A percentile compares a stretch with the other conserved stretches of the same genome.
These are phyloP conservation scores for Coemansia sp. DNA, from an alignment of 192 early-diverging fungal genomes.

Conservation along the genomic window DNA sequence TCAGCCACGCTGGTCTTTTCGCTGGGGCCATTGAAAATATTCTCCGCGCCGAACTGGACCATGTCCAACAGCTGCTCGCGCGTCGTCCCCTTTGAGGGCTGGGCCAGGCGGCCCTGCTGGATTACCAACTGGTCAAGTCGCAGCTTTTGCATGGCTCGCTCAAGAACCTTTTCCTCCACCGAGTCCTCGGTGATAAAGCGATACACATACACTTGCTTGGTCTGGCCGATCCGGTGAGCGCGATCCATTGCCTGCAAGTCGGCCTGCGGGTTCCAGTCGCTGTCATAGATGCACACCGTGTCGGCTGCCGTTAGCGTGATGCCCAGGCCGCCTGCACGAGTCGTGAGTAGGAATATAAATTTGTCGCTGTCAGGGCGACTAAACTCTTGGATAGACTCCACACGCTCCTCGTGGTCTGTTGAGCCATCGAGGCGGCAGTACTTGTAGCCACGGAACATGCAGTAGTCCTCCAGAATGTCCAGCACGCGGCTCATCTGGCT, in stretches of 20 bases:
- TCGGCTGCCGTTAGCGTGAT: conserved; percentile 97
- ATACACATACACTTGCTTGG: conserved; percentile 95
- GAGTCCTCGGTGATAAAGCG: conserved; percentile 96
- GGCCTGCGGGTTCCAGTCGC: conserved; percentile 92
- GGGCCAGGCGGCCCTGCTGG: conserved; percentile 86
- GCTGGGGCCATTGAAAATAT: conserved; percentile 63
- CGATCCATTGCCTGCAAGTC: conserved; percentile 96
- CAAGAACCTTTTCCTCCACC: conserved; percentile 96
- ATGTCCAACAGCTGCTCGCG: conserved; percentile 74
- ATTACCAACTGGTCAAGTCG: conserved; percentile 97
- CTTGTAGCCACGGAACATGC: conserved; percentile 82
- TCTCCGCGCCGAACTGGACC: conserved; percentile 95
- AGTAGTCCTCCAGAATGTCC: conserved; percentile 98
- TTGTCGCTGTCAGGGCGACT: conserved; percentile 86
- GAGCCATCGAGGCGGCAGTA: conserved; percentile 98
- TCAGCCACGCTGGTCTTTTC: conserved; percentile 21
- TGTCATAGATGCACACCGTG: conserved; percentile 94
- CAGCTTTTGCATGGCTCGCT: conserved; percentile 95
- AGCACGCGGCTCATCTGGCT: conserved; percentile 98
- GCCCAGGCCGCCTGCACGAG: conserved; percentile 94
- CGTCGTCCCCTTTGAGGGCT: conserved; percentile 62
- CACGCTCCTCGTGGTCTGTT: conserved; percentile 89
- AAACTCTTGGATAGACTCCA: conserved; percentile 92
- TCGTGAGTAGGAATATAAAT: conserved; percentile 95
- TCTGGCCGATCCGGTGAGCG: conserved; percentile 98